phyloP scores from a whole-genome alignment of 2,329 filamentous ascomycete genomes.

The Basipetospora chlamydospora region DNA sequence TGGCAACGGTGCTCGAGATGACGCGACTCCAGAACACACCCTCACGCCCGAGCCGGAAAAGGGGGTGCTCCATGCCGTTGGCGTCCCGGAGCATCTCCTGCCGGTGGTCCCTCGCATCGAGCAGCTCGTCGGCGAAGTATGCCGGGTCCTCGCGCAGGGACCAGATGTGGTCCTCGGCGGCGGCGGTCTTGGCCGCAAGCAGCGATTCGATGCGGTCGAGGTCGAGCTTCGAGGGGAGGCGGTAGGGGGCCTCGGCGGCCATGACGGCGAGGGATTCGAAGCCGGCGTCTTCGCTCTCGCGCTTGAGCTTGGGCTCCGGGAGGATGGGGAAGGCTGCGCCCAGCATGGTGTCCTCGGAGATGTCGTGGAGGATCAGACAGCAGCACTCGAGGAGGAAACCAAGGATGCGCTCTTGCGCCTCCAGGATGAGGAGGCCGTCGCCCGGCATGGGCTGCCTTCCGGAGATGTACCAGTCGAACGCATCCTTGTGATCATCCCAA shows the following conservation, averaged over 20 bases:
- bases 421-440: slow-evolving; percentile 33
- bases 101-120: slow-evolving; percentile 30
- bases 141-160: slow-evolving; percentile 41
- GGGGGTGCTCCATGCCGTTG: slow-evolving; percentile 16
- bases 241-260: slow-evolving; percentile 36
- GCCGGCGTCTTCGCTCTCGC: slow-evolving; percentile 15
- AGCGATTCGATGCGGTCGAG: slow-evolving; percentile 27
- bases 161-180: slow-evolving; percentile 39
- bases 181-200: slow-evolving; percentile 23
- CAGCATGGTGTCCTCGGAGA: slow-evolving; percentile 17
- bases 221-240: slow-evolving; percentile 30
- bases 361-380: slow-evolving; percentile 34
- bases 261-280: slow-evolving; percentile 24
- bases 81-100: slow-evolving; percentile 26
- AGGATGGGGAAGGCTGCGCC: slow-evolving; percentile 17
- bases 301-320: slow-evolving; percentile 21
- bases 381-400: slow-evolving; percentile 34
- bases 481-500: slow-evolving; percentile 20
- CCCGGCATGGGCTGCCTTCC: slow-evolving; percentile 25
- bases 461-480: slow-evolving; percentile 20
- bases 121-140: slow-evolving; percentile 33
- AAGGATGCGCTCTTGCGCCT: slow-evolving; percentile 32
- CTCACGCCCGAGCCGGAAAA: slow-evolving; percentile 7
- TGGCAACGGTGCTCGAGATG: slow-evolving; percentile 16
- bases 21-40: slow-evolving; percentile 24